Evolutionary conservation across 2,329 filamentous ascomycete genomes (phyloP).

Genomic region (Pseudogymnoascus sp.): DNA sequence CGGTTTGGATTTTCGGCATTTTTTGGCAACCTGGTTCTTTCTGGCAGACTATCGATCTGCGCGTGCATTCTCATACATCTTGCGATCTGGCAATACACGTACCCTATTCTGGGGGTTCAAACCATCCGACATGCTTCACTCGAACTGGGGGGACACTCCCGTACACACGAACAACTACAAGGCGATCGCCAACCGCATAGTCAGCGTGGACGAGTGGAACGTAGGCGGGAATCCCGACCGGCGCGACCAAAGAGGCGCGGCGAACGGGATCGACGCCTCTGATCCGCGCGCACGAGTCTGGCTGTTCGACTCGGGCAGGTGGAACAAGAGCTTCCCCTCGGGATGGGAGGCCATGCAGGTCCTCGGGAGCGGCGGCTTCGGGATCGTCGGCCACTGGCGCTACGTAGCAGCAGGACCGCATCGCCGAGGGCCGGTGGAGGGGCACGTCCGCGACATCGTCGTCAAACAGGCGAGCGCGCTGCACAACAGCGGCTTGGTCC

Average conservation of each 20-base stretch:
- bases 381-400: not conserved
- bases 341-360: not conserved
- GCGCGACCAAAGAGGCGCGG: too few species aligned
- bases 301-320: not conserved
- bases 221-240: not conserved
- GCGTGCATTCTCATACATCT: not conserved
- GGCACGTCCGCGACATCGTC: not conserved
- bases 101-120: not conserved
- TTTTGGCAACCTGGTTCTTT: not conserved
- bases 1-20: not conserved
- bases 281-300: not conserved
- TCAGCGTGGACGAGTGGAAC: not conserved
- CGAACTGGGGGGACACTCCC: not conserved
- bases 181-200: not conserved
- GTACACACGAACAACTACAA: not conserved
- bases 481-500: not conserved
- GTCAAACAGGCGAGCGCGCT: not conserved
- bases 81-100: not conserved
- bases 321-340: not conserved
- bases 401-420: not conserved
- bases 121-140: not conserved
- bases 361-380: not conserved
- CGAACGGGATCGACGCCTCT: not conserved
- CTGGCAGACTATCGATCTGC: not conserved
- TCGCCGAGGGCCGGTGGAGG: not conserved